Percentiles rank a stretch among this genome's conserved stretches.
Evolutionary conservation across 2,329 filamentous ascomycete species (phyloP).

Genomic region (Teratosphaeriaceae sp.): DNA sequence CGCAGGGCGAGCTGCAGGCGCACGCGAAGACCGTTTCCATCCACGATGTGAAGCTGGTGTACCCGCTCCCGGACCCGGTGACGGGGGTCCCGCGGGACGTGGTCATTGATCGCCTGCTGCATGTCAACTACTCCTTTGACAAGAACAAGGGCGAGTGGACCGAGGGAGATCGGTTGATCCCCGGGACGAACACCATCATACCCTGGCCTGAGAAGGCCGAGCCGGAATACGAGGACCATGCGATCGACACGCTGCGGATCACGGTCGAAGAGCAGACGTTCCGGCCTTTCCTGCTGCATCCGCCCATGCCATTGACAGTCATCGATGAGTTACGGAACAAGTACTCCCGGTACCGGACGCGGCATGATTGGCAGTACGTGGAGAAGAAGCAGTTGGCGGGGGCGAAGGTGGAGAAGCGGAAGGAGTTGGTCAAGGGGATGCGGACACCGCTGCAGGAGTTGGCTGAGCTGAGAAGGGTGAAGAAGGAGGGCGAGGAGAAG

Average conservation of each 20-base stretch:
- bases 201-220: slow-evolving; percentile 62
- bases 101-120: slow-evolving; percentile 65
- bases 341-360: slow-evolving; percentile 73
- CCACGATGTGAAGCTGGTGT: slow-evolving; percentile 71
- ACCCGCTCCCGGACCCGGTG: slow-evolving; percentile 60
- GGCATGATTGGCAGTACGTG: slow-evolving; percentile 71
- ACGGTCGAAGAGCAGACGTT: slow-evolving; percentile 70
- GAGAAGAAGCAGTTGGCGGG: slow-evolving; percentile 57
- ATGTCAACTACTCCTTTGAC: slow-evolving; percentile 15
- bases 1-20: slow-evolving; percentile 24
- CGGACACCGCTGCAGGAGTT: slow-evolving; percentile 43
- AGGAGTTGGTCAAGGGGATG: slow-evolving; percentile 34
- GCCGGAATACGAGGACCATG: slow-evolving; percentile 45
- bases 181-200: slow-evolving; percentile 64
- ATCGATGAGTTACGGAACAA: slow-evolving; percentile 81
- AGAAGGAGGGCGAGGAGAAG: slow-evolving; percentile 31
- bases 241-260: slow-evolving; percentile 66
- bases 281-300: slow-evolving; percentile 65
- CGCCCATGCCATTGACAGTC: slow-evolving; percentile 72
- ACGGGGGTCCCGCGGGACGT: slow-evolving; percentile 65
- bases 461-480: slow-evolving; percentile 32
- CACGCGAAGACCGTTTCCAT: slow-evolving; percentile 48
- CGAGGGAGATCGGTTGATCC: slow-evolving; percentile 47
- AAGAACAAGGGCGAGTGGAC: slow-evolving; percentile 39
- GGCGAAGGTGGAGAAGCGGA: slow-evolving; percentile 39